Evolutionary conservation across 2,329 filamentous ascomycete genomes (phyloP), one percentile per base, ranked within the genome.

Genomic region (Bisporella sp.): DNA sequence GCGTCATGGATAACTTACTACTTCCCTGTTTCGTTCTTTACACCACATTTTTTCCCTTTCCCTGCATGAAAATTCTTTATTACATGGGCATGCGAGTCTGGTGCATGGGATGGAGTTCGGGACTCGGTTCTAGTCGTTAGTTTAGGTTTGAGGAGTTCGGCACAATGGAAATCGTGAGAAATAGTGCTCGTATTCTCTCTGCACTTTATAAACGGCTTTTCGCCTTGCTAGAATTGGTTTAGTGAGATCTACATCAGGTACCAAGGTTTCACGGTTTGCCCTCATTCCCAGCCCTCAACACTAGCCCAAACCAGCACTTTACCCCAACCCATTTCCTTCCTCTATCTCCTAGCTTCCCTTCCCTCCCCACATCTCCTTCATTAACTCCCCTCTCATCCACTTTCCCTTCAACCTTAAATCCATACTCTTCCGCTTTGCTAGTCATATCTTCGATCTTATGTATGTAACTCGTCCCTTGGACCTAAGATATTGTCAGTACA

Each of bases 301-400:
- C 21, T 21, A 21, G 21, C 21, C 21, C 21, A 21, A 21, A 21
- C 21, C 21, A 21, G 21, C n/a, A 37, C 35, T 37, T 37, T n/a
- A 8, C 8, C 35, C 65, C 79, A 58, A 84, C 71, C 82, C 82
- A 87, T 53, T 87, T 85, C 59, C 66, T 69, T 30, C 83, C 80
- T 37, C 82, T 76, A 49, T 71, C 70, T 2, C 85, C 83, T 43
- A 85, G 70, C 45, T 65, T 68, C 58, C 75, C 75, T 8, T 46
- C 56, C 35, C 53, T 39, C 5, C 47, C 51, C 33, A 62, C 13
- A 54, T 62, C 60, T 1, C 71, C 71, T 51, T 77, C 72, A 63
- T 76, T 62, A 65, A 80, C 66, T 45, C 62, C 66, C 63, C 64
- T 69, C 63, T 78, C 73, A 41, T 62, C 43, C 50, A 72, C 66